These are phyloP conservation scores for Blastobotrys serpentis DNA, from an alignment of 1,139 yeast genomes.

Conservation along the genomic window DNA sequence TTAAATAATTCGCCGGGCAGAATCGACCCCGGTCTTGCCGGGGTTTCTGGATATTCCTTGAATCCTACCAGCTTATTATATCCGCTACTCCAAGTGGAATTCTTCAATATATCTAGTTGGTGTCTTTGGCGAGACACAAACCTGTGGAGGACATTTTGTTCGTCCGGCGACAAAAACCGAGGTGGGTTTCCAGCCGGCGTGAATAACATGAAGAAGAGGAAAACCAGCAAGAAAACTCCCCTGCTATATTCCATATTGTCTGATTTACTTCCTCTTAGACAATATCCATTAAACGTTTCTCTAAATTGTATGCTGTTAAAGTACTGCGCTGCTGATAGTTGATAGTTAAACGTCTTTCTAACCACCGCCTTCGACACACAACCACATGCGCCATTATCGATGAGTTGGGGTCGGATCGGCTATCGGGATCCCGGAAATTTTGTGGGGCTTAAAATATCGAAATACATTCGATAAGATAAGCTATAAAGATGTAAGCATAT, in stretches of 20 bases:
- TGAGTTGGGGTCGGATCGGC: not conserved
- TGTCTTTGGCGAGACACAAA: conserved; percentile 39
- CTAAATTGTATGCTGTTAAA: too few relatives aligned
- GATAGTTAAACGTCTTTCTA: too few relatives aligned
- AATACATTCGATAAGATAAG: not conserved
- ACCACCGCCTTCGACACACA: too few relatives aligned
- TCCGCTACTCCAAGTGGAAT: conserved; percentile 50
- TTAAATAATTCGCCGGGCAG: conserved; percentile 59
- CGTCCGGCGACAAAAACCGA: conserved; percentile 32
- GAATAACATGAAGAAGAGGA: conserved; percentile 31
- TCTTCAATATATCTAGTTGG: conserved; percentile 40
- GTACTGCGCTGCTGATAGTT: too few relatives aligned
- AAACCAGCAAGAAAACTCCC: conserved; percentile 29
- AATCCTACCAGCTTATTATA: conserved; percentile 77
- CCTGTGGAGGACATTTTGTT: conserved; percentile 31
- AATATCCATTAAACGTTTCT: too few relatives aligned
- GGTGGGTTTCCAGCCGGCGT: conserved; percentile 34
- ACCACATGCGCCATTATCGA: conserved; percentile 3
- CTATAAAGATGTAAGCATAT: too few relatives aligned
- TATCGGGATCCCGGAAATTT: not conserved
- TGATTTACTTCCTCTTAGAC: too few relatives aligned
- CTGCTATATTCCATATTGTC: conserved; percentile 18
- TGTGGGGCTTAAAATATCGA: not conserved
- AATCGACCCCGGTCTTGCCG: conserved; percentile 50
- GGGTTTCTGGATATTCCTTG: conserved; percentile 23